A percentile compares a stretch with the other conserved stretches of the same genome.
These are phyloP conservation scores for Arxiozyma slooffiae DNA, from an alignment of 1,139 yeast species.

Conservation along the genomic window DNA sequence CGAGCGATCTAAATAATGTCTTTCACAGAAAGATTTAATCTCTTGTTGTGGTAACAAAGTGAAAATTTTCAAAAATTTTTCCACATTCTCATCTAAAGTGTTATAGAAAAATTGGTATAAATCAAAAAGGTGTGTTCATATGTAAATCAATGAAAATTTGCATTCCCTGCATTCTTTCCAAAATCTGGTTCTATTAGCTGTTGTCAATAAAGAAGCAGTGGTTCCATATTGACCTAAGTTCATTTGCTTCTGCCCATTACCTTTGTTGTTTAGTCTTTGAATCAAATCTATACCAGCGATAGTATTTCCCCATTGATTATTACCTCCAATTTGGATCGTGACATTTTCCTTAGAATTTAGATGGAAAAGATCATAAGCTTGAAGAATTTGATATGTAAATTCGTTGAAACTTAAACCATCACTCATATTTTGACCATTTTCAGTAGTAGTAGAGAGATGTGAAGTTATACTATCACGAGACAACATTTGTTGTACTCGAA, in stretches of 20 bases:
- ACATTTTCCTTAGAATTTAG: conserved; percentile 53
- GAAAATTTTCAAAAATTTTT: conserved; percentile 58
- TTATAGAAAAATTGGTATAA: conserved; percentile 80
- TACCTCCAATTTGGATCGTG: conserved; percentile 83
- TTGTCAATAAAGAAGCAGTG: conserved; percentile 83
- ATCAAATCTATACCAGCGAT: conserved; percentile 92
- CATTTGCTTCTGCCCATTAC: conserved; percentile 2
- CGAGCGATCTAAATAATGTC: conserved; percentile 52
- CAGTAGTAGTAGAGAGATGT: conserved; percentile 49
- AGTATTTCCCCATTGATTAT: conserved; percentile 97
- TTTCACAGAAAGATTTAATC: conserved; percentile 43
- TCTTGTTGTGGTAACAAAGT: conserved; percentile 62
- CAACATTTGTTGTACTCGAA: conserved; percentile 78
- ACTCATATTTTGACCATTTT: conserved; percentile 48
- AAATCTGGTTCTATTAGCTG: conserved; percentile 88
- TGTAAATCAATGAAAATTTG: conserved; percentile 71
- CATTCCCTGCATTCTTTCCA: conserved; percentile 96
- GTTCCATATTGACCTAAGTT: conserved; percentile 50
- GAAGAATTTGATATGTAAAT: conserved; percentile 83
- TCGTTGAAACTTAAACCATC: conserved; percentile 86
- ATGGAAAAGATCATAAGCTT: conserved; percentile 90
- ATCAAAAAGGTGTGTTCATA: conserved; percentile 69
- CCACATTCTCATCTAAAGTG: conserved; percentile 69
- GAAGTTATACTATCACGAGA: conserved; percentile 80
- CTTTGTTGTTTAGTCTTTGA: conserved; percentile 39